Percentiles rank a stretch among this genome's conserved stretches.
These are phyloP conservation scores for Vaucheria bursata DNA, from an alignment of 352 stramenopile genomes.

Conservation along the genomic window DNA sequence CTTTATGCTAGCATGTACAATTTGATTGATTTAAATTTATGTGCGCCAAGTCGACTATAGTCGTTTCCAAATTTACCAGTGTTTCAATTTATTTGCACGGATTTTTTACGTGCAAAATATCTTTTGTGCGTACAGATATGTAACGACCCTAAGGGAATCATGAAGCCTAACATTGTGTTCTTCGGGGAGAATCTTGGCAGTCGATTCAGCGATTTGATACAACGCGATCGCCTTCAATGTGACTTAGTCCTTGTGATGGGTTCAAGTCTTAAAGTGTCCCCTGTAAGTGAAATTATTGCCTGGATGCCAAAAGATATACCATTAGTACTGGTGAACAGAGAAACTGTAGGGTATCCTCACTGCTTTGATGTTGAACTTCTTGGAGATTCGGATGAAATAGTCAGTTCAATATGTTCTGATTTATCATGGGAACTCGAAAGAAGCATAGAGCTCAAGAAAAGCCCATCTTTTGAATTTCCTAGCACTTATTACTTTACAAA, in stretches of 20 bases:
- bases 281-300: conserved; percentile 66
- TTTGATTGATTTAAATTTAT: background rate
- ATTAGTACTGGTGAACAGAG: conserved; percentile 50
- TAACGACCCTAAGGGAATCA: conserved; percentile 61
- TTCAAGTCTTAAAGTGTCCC: conserved; percentile 89
- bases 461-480: background rate
- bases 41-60: background rate
- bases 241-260: conserved; percentile 94
- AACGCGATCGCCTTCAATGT: conserved; percentile 53
- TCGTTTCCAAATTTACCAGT: background rate
- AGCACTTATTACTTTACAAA: conserved; percentile 16
- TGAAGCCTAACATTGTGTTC: conserved; percentile 49
- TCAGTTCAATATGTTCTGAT: conserved; percentile 15
- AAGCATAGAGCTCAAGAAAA: background rate
- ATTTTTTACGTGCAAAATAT: background rate
- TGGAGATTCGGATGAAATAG: conserved; percentile 42
- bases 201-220: conserved; percentile 68
- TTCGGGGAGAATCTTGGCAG: conserved; percentile 40
- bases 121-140: background rate
- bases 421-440: conserved; percentile 17
- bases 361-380: conserved; percentile 45
- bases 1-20: background rate
- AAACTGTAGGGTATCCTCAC: conserved; percentile 28
- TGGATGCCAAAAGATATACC: conserved; percentile 36
- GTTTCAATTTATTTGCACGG: background rate